A percentile compares a stretch with the other conserved stretches of the same genome.
Evolutionary conservation across 2,329 filamentous ascomycete species (phyloP).

Genomic region (Aspergillus transmontanensis): DNA sequence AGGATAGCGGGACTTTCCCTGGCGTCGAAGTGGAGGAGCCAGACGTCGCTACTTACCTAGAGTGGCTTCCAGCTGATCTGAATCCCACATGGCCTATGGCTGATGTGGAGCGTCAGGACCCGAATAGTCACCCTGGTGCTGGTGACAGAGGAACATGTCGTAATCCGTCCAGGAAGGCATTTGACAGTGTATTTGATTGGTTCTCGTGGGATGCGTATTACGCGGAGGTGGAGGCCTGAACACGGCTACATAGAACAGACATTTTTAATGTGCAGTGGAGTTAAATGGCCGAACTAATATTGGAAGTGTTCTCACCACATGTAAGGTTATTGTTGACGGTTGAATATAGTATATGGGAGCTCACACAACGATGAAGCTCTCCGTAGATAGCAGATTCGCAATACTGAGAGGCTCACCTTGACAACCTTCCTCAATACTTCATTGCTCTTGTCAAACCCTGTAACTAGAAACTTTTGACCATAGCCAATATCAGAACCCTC

Average conservation of each 20-base stretch:
- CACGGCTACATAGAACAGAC: not conserved
- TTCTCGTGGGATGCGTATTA: conserved; percentile 9
- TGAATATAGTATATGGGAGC: too few species aligned
- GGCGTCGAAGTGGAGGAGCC: not conserved
- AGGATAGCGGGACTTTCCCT: not conserved
- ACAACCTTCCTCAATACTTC: too few species aligned
- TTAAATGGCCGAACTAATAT: too few species aligned
- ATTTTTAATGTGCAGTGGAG: not conserved
- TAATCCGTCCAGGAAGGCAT: not conserved
- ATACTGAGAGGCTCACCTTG: too few species aligned
- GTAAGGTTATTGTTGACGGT: too few species aligned
- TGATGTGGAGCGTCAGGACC: not conserved
- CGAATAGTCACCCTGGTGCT: not conserved
- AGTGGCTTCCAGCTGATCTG: conserved; percentile 7
- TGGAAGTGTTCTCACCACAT: not conserved
- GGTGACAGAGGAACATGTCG: not conserved
- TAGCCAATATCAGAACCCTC: too few species aligned
- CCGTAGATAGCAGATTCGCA: too few species aligned
- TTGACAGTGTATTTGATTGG: conserved; percentile 4
- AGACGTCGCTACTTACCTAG: conserved; percentile 1
- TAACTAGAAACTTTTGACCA: too few species aligned
- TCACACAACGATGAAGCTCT: too few species aligned
- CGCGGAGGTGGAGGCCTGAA: not conserved
- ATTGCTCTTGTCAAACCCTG: too few species aligned
- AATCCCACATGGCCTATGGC: not conserved